Evolutionary conservation across 441 rosid genomes (phyloP).

Genomic region (Populus tomentosa): DNA sequence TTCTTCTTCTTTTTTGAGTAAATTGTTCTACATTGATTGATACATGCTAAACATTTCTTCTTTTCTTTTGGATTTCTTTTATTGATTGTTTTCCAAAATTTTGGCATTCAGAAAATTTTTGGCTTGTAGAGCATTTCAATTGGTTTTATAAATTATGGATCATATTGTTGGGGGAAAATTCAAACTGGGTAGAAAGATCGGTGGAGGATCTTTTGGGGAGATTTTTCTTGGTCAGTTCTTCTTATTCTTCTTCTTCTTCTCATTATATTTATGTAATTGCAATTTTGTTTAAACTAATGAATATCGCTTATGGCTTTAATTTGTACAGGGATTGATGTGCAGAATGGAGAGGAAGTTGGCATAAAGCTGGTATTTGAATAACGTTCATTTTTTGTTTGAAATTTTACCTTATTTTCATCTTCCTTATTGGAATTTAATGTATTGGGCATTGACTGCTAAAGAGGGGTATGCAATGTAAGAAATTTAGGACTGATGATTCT

Average conservation of each 20-base stretch:
- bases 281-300: conserved; percentile 1
- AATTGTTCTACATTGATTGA: not conserved
- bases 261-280: not conserved
- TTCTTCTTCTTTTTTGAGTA: not conserved
- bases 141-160: conserved; percentile 46
- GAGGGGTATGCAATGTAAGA: not conserved
- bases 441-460: not conserved
- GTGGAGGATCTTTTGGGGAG: conserved; percentile 94
- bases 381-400: not conserved
- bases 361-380: conserved; percentile 67
- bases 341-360: conserved; percentile 94
- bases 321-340: conserved; percentile 67
- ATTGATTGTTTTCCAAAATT: not conserved
- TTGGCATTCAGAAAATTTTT: conserved; percentile 11
- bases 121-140: not conserved
- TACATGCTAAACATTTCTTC: not conserved
- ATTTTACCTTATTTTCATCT: not conserved
- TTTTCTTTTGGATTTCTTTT: not conserved
- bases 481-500: not conserved
- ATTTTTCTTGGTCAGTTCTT: conserved; percentile 63
- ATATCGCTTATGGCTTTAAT: conserved; percentile 1
- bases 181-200: conserved; percentile 91
- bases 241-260: not conserved
- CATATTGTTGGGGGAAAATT: conserved; percentile 86
- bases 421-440: not conserved